Evolutionary conservation across 2,329 filamentous ascomycete species (phyloP).

Genomic region (Biscogniauxia marginata): DNA sequence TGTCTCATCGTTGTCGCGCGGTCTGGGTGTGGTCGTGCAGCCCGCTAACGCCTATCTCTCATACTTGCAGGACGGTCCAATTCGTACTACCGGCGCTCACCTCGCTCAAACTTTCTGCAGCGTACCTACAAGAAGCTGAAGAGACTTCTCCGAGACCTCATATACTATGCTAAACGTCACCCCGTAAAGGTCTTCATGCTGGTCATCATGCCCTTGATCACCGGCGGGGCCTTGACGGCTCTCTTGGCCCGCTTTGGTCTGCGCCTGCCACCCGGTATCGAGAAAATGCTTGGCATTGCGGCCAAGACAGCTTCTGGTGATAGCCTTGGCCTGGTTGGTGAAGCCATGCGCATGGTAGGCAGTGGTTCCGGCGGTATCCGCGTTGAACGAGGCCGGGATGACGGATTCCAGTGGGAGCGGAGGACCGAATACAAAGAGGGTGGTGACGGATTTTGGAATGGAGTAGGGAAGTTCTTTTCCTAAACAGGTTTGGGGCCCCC

Average conservation of each 20-base stretch:
- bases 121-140: conserved; percentile 74
- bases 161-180: conserved; percentile 78
- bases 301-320: conserved; percentile 48
- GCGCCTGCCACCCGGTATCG: conserved; percentile 64
- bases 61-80: conserved; percentile 42
- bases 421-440: conserved; percentile 36
- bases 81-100: conserved; percentile 73
- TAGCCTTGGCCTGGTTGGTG: conserved; percentile 49
- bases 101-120: conserved; percentile 74
- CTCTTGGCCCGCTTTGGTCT: conserved; percentile 79
- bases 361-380: conserved; percentile 29
- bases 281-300: conserved; percentile 57
- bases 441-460: conserved; percentile 35
- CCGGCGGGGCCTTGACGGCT: conserved; percentile 76
- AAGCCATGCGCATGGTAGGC: conserved; percentile 55
- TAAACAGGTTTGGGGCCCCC: conserved; percentile 24
- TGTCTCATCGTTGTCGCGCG: no score
- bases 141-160: conserved; percentile 75
- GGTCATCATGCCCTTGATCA: conserved; percentile 83
- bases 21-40: no score
- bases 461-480: conserved; percentile 44
- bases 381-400: conserved; percentile 36
- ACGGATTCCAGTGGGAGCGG: conserved; percentile 39
- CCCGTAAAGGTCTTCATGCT: conserved; percentile 85
- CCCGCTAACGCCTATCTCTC: background rate